Conservation (phyloP, 441 rosid genomes). For the Bocquillonia castaneifolia region DNA sequence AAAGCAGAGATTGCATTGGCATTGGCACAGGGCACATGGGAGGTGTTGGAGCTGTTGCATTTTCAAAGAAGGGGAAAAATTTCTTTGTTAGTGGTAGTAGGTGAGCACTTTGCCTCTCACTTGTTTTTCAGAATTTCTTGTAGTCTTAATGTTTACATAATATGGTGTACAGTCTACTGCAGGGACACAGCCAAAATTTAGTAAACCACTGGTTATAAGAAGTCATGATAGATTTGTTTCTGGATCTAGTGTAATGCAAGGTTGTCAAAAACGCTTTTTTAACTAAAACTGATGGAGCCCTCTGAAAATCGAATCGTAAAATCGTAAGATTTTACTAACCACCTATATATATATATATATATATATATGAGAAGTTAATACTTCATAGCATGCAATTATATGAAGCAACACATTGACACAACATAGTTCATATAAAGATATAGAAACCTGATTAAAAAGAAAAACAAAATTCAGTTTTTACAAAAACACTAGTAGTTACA, state of each 20-base stretch:
- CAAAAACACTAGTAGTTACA: too few relatives aligned
- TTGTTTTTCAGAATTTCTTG: slow-evolving; percentile 1
- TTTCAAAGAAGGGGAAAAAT: slow-evolving; percentile 59
- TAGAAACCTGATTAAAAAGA: too few relatives aligned
- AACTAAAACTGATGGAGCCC: too few relatives aligned
- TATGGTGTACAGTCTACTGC: not conserved
- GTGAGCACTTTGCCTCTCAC: slow-evolving; percentile 36
- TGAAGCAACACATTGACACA: too few relatives aligned
- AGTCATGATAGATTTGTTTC: not conserved
- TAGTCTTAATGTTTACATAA: not conserved
- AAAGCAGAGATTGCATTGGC: slow-evolving; percentile 66
- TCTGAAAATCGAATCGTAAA: too few relatives aligned
- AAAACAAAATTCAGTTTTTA: too few relatives aligned
- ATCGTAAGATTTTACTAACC: too few relatives aligned
- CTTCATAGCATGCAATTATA: too few relatives aligned
- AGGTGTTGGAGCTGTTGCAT: slow-evolving; percentile 85
- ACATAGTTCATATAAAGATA: too few relatives aligned
- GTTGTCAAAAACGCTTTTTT: too few relatives aligned
- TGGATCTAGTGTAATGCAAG: not conserved
- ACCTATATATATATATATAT: too few relatives aligned
- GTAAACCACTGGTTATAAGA: not conserved
- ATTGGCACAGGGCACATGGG: slow-evolving; percentile 87
- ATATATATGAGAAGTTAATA: too few relatives aligned
- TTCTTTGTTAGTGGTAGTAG: slow-evolving; percentile 95
- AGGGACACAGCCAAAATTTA: not conserved